Evolutionary conservation across 495 filamentous ascomycete genomes (phyloP).

Genomic region (Penicillium antarcticum): DNA sequence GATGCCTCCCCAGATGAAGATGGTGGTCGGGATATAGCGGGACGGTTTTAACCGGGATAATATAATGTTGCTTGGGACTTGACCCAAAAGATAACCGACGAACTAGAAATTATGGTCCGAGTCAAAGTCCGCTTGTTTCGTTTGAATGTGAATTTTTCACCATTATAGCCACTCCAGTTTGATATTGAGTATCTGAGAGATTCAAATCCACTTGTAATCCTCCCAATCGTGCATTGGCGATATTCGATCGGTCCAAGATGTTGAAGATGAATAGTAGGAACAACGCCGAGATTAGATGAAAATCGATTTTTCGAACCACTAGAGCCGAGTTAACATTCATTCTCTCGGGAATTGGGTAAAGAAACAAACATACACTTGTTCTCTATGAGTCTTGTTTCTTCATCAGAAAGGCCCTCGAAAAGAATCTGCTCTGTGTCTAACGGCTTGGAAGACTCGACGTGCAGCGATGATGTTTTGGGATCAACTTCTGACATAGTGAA

Average conservation of each 20-base stretch:
- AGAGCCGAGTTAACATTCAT: not conserved
- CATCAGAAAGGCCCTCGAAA: slow-evolving; percentile 1
- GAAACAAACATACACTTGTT: slow-evolving; percentile 11
- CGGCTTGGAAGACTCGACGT: not conserved
- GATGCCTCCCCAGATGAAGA: slow-evolving; percentile 23
- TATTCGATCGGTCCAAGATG: slow-evolving; percentile 27
- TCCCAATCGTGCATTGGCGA: slow-evolving; percentile 27
- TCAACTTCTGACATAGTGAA: not conserved
- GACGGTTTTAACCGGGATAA: slow-evolving; percentile 36
- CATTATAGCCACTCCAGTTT: slow-evolving; percentile 20
- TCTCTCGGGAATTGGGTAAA: no score
- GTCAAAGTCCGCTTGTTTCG: no score
- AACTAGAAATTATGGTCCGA: not conserved
- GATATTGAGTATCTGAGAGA: slow-evolving; percentile 21
- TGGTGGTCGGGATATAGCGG: slow-evolving; percentile 30
- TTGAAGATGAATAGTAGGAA: slow-evolving; percentile 36
- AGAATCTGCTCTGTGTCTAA: not conserved
- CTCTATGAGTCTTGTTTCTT: slow-evolving; percentile 3
- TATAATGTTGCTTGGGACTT: slow-evolving; percentile 57
- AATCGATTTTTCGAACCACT: slow-evolving; percentile 36
- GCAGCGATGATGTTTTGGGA: not conserved
- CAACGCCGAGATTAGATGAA: slow-evolving; percentile 31
- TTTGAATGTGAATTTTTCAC: not conserved
- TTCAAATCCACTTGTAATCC: slow-evolving; percentile 22
- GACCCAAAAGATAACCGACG: slow-evolving; percentile 46